These are phyloP conservation scores for Phytophthora parvispora DNA, from an alignment of 352 stramenopile genomes.

Conservation along the genomic window DNA sequence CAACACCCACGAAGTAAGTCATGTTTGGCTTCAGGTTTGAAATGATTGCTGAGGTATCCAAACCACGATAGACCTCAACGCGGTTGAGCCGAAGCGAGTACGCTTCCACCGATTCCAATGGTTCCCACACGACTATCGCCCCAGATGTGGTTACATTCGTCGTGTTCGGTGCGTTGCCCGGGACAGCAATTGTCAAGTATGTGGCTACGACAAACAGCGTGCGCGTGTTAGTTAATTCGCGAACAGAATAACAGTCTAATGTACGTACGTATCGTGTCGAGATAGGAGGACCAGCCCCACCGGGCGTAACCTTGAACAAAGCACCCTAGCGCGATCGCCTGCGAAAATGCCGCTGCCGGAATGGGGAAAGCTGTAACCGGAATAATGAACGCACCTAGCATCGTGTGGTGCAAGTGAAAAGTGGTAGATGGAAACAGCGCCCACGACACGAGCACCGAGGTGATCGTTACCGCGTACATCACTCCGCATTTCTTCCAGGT, in stretches of 20 bases:
- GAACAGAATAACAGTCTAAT: background rate
- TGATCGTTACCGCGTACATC: conserved; percentile 46
- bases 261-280: conserved; percentile 69
- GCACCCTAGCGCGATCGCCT: conserved; percentile 60
- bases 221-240: background rate
- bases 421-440: conserved; percentile 63
- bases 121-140: conserved; percentile 62
- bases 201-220: conserved; percentile 45
- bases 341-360: conserved; percentile 57
- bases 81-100: conserved; percentile 84
- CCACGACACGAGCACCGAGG: conserved; percentile 52
- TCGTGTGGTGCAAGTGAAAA: conserved; percentile 84
- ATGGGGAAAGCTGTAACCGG: conserved; percentile 80
- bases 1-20: conserved; percentile 83
- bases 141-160: conserved; percentile 52
- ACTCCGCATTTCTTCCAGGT: conserved; percentile 48
- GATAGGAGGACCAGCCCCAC: conserved; percentile 80
- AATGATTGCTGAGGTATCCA: conserved; percentile 50
- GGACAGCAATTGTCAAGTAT: conserved; percentile 66
- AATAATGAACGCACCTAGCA: conserved; percentile 70
- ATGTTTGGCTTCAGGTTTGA: conserved; percentile 61
- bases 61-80: conserved; percentile 78
- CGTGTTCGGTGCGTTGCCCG: conserved; percentile 31
- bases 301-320: conserved; percentile 84
- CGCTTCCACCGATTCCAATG: conserved; percentile 56